Percentiles rank a stretch among this genome's conserved stretches.
Conservation (phyloP, 495 filamentous ascomycete genomes). For the Tuber brumale region DNA sequence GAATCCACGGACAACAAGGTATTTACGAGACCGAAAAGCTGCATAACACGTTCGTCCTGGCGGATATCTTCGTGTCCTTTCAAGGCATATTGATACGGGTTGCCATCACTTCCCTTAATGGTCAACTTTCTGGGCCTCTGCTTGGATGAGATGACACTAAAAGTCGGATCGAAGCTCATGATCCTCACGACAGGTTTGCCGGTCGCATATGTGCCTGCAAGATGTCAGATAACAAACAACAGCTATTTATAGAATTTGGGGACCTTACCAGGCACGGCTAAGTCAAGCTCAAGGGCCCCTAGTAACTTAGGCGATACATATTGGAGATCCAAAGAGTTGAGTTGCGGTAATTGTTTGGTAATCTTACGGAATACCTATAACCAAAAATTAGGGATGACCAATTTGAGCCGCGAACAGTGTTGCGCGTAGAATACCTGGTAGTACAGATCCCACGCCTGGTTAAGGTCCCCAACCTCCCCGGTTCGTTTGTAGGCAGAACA, state of each 20-base stretch:
- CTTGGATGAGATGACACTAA: conserved; percentile 92
- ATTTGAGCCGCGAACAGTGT: background rate
- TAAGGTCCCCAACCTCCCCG: conserved; percentile 84
- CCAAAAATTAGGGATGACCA: conserved; percentile 4
- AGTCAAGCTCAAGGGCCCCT: conserved; percentile 69
- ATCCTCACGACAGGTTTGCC: conserved; percentile 82
- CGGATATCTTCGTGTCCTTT: conserved; percentile 98
- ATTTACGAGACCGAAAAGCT: conserved; percentile 93
- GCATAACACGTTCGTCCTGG: conserved; percentile 98
- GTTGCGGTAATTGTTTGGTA: conserved; percentile 80
- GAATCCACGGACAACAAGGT: conserved; percentile 86
- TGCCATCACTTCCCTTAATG: conserved; percentile 80
- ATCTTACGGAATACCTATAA: conserved; percentile 73
- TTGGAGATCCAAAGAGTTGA: conserved; percentile 85
- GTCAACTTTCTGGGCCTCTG: conserved; percentile 87
- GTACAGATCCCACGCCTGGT: conserved; percentile 97
- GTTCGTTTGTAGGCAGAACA: conserved; percentile 84
- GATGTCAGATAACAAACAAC: conserved; percentile 7
- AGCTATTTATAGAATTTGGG: background rate
- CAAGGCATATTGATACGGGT: conserved; percentile 72
- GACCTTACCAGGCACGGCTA: conserved; percentile 63
- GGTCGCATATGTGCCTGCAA: conserved; percentile 72
- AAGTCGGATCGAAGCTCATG: conserved; percentile 76
- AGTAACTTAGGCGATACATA: conserved; percentile 93
- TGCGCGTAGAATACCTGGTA: conserved; percentile 58